Conservation (phyloP, 2,329 filamentous ascomycete genomes). For the Aphanoascus verrucosus region DNA sequence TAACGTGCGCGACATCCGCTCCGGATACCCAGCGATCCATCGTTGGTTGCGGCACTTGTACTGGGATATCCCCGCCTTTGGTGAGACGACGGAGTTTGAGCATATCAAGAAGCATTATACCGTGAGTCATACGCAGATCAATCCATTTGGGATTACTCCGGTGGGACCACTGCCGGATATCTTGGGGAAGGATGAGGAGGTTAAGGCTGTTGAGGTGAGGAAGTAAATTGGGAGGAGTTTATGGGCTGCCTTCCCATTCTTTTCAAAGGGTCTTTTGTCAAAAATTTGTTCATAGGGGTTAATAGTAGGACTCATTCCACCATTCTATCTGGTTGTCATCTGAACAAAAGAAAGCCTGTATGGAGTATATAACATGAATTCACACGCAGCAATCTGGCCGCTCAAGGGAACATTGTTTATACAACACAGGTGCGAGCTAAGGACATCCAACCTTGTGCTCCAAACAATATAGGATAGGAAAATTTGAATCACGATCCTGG, state of each 20-base stretch:
- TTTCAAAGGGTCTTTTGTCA: neutral
- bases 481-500: neutral
- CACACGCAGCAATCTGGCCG: neutral
- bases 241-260: neutral
- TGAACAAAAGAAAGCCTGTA: no score
- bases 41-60: constrained; percentile 73
- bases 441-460: neutral
- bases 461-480: neutral
- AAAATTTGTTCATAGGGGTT: no score
- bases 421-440: neutral
- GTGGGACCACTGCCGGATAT: constrained; percentile 77
- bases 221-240: neutral
- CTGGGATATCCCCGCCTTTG: constrained; percentile 70
- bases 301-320: no score
- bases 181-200: constrained; percentile 65
- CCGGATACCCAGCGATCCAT: constrained; percentile 71
- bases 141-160: constrained; percentile 63
- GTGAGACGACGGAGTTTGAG: constrained; percentile 75
- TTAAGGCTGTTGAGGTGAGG: constrained; percentile 29
- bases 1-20: constrained; percentile 74
- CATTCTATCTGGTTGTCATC: no score
- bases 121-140: constrained; percentile 55
- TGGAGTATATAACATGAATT: neutral
- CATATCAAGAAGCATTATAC: constrained; percentile 83
- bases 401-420: neutral